Conservation (phyloP, 345 rosid species). For the Acer yangbiense region DNA sequence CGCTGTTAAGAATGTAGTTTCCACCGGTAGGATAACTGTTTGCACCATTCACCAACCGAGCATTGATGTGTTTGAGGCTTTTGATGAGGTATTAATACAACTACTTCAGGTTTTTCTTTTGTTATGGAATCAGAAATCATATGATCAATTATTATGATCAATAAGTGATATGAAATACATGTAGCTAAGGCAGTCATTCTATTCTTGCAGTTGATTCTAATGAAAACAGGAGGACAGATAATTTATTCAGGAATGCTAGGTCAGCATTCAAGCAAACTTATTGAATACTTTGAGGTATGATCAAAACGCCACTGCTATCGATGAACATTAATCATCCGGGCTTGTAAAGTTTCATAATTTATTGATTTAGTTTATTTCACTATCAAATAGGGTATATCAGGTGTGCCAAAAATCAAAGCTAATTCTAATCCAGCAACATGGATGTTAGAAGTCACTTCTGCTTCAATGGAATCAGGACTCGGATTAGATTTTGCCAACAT, state of each 20-base stretch:
- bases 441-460: constrained; percentile 61
- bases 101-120: not conserved
- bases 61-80: constrained; percentile 18
- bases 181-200: not conserved
- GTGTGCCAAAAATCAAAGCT: constrained; percentile 51
- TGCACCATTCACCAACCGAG: constrained; percentile 23
- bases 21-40: constrained; percentile 13
- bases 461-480: constrained; percentile 40
- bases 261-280: constrained; percentile 21
- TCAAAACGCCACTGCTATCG: not conserved
- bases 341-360: not conserved
- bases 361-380: not conserved
- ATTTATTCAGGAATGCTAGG: constrained; percentile 17
- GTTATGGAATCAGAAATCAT: too few species aligned
- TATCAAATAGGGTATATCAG: constrained; percentile 38
- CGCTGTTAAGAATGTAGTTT: constrained; percentile 17
- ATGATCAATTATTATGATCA: not conserved
- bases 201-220: constrained; percentile 19
- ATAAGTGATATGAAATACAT: not conserved
- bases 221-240: constrained; percentile 17
- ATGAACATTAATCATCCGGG: not conserved
- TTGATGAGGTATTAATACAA: constrained; percentile 4
- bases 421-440: constrained; percentile 68
- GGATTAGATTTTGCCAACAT: constrained; percentile 43
- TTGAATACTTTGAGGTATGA: constrained; percentile 16